Evolutionary conservation across 352 stramenopile species (phyloP), one percentile per base, ranked within the genome.

Genomic region (Phytophthora sansomeana): DNA sequence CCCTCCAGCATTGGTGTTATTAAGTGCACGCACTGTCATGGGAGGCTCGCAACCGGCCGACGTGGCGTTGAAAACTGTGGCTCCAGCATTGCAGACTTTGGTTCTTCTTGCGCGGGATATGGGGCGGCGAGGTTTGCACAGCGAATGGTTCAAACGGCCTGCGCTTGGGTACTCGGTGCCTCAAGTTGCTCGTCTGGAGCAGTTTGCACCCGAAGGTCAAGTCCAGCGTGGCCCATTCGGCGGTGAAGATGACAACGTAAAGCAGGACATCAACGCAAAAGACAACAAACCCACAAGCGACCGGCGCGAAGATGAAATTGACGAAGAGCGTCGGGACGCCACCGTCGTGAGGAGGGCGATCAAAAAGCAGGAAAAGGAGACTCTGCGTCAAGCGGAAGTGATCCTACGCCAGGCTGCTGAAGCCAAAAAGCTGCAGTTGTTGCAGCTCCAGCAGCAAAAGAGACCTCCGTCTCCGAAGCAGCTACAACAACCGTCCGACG

Each of bases 281-380:
- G 42, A 53, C 8, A n/a, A 4, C 9, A 47, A 65, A 19, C 17
- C 16, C 29, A 28, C 55, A 1, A 58, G 63, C 10, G 57, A 30
- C 21, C 44, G 48, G 19, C n/a, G 54, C 13, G 55, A 69, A 4
- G 64, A 73, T 6, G 58, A 77, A 35, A 19, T 36, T 0, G 58
- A 75, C 6, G 70, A 74, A 14, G 54, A 70, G 13, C 39, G 61
- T 17, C 51, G 57, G 36, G 59, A 63, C 42, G 62, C 71, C 6
- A 58, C 55, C 8, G 49, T 32, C 26, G 58, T 62, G 48, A 64
- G 77, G 2, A 57, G 47, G 13, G 56, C 60, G 13, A 81, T 89
- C 52, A 89, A 89, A 58, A 51, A 50, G 1, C 62, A 78, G 16
- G 78, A 84, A 56, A 69, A 69, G 38, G 67, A 86, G 46, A 88